Conservation (phyloP, 2,329 filamentous ascomycete genomes). For the Alternaria brassicae region DNA sequence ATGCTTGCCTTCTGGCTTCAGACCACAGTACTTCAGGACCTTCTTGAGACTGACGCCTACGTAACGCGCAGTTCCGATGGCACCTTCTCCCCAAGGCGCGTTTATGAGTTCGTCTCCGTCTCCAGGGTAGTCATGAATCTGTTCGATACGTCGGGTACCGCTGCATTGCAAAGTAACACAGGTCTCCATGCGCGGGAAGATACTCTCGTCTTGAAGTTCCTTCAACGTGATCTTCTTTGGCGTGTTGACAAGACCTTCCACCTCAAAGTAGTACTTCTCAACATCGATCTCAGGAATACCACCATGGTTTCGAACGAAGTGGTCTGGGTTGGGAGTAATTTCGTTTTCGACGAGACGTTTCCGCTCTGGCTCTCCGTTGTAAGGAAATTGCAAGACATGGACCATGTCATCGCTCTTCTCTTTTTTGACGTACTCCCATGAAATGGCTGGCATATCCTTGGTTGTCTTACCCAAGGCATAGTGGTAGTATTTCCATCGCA, state of each 20-base stretch:
- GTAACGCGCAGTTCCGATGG: constrained; percentile 70
- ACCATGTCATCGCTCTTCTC: constrained; percentile 58
- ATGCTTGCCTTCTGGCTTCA: constrained; percentile 64
- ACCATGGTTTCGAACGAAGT: constrained; percentile 76
- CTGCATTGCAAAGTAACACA: constrained; percentile 71
- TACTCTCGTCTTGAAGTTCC: constrained; percentile 66
- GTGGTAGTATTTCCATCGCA: constrained; percentile 57
- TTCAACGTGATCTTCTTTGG: constrained; percentile 64
- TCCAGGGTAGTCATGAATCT: constrained; percentile 70
- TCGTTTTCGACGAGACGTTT: constrained; percentile 63
- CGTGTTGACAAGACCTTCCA: constrained; percentile 68
- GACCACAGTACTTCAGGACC: constrained; percentile 72
- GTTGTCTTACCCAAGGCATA: constrained; percentile 52
- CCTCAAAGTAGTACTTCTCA: constrained; percentile 59
- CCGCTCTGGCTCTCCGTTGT: constrained; percentile 56
- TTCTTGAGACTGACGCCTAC: constrained; percentile 71
- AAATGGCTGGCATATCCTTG: constrained; percentile 62
- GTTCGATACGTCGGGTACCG: constrained; percentile 72
- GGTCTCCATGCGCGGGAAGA: constrained; percentile 67
- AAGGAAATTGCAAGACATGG: constrained; percentile 57
- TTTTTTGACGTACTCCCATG: constrained; percentile 54
- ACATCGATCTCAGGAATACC: constrained; percentile 71
- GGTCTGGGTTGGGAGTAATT: constrained; percentile 68
- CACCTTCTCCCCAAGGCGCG: constrained; percentile 59
- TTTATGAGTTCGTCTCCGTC: constrained; percentile 68